phyloP scores from a whole-genome alignment of 176 grass and related monocot species.

The Phragmites australis region DNA sequence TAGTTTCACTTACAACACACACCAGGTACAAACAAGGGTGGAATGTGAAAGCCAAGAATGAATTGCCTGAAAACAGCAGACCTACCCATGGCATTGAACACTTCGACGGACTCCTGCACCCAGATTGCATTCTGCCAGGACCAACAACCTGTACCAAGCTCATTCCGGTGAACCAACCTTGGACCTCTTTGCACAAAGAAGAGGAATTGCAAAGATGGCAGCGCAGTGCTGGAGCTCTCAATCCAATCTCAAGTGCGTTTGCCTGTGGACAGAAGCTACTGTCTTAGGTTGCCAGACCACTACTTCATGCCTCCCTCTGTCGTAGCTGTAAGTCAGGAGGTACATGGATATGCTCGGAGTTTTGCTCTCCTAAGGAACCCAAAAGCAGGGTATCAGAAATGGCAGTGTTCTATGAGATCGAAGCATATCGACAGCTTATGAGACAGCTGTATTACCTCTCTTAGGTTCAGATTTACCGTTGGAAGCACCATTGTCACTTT shows the following conservation, averaged over 20 bases:
- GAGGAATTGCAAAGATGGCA: not conserved
- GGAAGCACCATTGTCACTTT: constrained; percentile 33
- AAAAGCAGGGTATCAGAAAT: constrained; percentile 1
- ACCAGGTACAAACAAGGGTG: constrained; percentile 13
- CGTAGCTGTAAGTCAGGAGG: constrained; percentile 47
- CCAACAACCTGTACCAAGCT: constrained; percentile 16
- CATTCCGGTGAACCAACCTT: constrained; percentile 40
- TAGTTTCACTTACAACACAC: constrained; percentile 19
- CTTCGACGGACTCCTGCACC: constrained; percentile 1
- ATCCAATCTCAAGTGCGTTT: constrained; percentile 9
- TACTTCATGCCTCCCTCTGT: constrained; percentile 41
- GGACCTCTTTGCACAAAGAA: not conserved
- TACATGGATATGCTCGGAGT: constrained; percentile 13
- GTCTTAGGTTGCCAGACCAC: constrained; percentile 35
- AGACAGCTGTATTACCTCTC: constrained; percentile 23
- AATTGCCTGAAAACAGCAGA: constrained; percentile 82
- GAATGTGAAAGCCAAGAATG: constrained; percentile 88
- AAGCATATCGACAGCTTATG: not conserved
- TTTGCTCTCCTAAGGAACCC: constrained; percentile 36
- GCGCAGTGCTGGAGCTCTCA: constrained; percentile 2
- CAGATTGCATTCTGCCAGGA: constrained; percentile 30
- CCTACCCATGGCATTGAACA: constrained; percentile 35
- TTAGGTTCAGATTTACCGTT: constrained; percentile 36
- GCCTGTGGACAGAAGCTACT: constrained; percentile 41
- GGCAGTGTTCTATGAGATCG: not conserved